Base-by-base conservation (phyloP, 768 basidiomycete genomes). In the Pleurotus ostreatus region DNA sequence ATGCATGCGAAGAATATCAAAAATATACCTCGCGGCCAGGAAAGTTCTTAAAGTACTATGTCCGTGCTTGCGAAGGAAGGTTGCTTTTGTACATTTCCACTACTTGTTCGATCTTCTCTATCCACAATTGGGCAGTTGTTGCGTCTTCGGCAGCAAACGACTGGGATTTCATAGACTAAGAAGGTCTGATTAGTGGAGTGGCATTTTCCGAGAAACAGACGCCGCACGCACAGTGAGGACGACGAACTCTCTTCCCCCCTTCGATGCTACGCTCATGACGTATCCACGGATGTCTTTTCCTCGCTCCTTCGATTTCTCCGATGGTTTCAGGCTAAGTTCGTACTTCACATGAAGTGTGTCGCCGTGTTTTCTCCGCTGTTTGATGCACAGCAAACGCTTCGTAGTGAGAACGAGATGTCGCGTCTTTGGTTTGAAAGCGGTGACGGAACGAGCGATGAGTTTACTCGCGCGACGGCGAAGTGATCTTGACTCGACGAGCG, bases 181-280 rank as follows among this genome's bases (percentile, higher is more conserved):
- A 47, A 57, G 43, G 25, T 13, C 13, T 2, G 38, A 22, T 15
- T 58, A 22, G 55, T 57, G n/a, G 52, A 51, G 40, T 15, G 5
- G 38, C 49, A 18, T 30, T 15, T 15, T 13, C 8, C 25, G 39
- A 48, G 4, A 34, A 34, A 40, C 4, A 40, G 34, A 53, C 9
- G 37, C 30, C 46, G 46, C 4, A 61, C 82, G 64, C 58, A 87
- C 85, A 41, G 84, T 83, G 61, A 84, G 67, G 37, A 87, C 74
- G 13, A 81, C 77, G 63, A 87, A 85, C 63, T 83, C 82, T 38
- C 79, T 71, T 54, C 81, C 82, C 46, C 81, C 72, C 62, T 82
- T 83, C 23, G 73, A 68, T 55, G 80, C 81, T 0, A 80, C 78
- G 20, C 75, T 73, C 3, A 72, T 70, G 8, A 86, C 67, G 41